Evolutionary conservation across 2,329 filamentous ascomycete species (phyloP).

Genomic region (Grosmannia clavigera): DNA sequence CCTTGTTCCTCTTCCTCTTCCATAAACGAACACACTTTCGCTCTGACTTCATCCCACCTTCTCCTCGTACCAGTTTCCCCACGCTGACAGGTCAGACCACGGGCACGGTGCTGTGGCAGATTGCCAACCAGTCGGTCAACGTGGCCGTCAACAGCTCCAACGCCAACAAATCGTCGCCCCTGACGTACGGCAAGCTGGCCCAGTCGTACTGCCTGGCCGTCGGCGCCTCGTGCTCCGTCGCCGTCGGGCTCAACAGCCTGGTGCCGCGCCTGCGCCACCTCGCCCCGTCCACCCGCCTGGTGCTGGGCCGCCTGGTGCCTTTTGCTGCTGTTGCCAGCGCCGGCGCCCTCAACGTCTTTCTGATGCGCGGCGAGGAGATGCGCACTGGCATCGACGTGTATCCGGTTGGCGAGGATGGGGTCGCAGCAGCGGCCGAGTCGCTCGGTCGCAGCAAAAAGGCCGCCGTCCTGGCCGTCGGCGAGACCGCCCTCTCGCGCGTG

Average conservation of each 20-base stretch:
- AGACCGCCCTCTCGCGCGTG: conserved; percentile 84
- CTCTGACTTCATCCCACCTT: no score
- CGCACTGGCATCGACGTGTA: conserved; percentile 85
- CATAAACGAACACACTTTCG: no score
- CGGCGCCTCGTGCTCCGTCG: conserved; percentile 84
- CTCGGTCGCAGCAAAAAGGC: conserved; percentile 82
- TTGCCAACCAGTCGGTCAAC: conserved; percentile 94
- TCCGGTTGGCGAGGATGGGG: conserved; percentile 39
- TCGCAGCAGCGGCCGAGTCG: conserved; percentile 33
- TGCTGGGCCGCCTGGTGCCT: conserved; percentile 79
- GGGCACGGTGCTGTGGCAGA: conserved; percentile 87
- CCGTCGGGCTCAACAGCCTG: conserved; percentile 78
- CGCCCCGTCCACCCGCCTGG: conserved; percentile 59
- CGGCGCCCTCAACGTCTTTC: conserved; percentile 85
- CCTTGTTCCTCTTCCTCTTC: not conserved
- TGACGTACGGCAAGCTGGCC: conserved; percentile 66
- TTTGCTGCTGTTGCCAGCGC: conserved; percentile 92
- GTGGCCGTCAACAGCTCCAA: conserved; percentile 97
- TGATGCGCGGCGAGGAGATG: conserved; percentile 97
- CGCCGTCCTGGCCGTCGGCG: conserved; percentile 76
- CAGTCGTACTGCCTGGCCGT: conserved; percentile 91
- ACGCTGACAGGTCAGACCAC: conserved; percentile 39
- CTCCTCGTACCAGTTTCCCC: no score
- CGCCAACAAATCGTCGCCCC: conserved; percentile 90
- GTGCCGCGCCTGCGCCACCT: conserved; percentile 74